Evolutionary conservation across 1,284 basidiomycete genomes (phyloP), one percentile per base, ranked within the genome.

Genomic region (Trichosporon sp.): DNA sequence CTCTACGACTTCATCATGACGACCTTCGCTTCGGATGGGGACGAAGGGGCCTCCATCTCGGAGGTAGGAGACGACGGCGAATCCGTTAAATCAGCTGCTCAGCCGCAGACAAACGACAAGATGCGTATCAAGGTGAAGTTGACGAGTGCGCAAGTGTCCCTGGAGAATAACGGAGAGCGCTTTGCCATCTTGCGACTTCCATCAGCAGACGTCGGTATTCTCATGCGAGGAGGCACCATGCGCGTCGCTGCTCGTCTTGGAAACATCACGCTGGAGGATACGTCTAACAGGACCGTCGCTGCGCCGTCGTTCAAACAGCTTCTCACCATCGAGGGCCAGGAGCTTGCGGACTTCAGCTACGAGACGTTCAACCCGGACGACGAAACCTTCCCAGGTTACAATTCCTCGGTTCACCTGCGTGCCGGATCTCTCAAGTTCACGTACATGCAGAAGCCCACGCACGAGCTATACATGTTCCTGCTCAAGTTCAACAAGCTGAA

Each of bases 1-100:
- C 84, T 99, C 11, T 99, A 98, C 82, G 95, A 99, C 83, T 98
- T 98, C 85, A 90, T 99, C 83, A 97, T 99, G 91, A 92, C 92
- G 6, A 97, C 95, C 0, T 98, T 98, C 81, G 91, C 93, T 15
- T 88, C 91, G 4, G 80, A 86, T 27, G 56, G 44, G 21, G 75
- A 84, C 64, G 78, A 82, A 34, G 66, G 25, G 5, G 42, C 27
- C 7, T 31, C 27, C 23, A n/a, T 21, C 72, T 68, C 75, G 5
- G 56, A 68, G 23, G 31, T 58, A 44, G 62, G 72, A 23, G 73
- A 74, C n/a, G 65, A 66, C 32, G 68, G 69, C 21, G 65, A 58
- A 23, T 35, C 66, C 42, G 66, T 72, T 15, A 60, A 64, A 13
- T 38, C 68, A 44, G 76, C 72, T 63, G 70, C 66, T 1, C 27